Percentiles rank a stretch among this genome's conserved stretches.
These are phyloP conservation scores for Alternaria incomplexa DNA, from an alignment of 2,329 filamentous ascomycete genomes.

Conservation along the genomic window DNA sequence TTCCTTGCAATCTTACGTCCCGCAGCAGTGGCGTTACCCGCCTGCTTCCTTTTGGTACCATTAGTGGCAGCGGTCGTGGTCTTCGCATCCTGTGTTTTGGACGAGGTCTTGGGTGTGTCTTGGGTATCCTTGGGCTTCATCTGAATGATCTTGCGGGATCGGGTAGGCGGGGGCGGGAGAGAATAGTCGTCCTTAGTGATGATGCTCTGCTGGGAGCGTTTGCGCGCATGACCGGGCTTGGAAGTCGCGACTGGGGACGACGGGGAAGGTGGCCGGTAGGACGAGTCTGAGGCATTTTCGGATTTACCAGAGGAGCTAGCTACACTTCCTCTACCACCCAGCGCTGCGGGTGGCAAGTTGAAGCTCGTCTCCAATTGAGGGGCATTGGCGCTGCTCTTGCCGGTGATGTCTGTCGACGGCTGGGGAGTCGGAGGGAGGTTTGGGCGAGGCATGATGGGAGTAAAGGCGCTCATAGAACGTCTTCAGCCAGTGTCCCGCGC, in stretches of 20 bases:
- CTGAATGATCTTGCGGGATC: slow-evolving; percentile 95
- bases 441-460: slow-evolving; percentile 66
- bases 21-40: slow-evolving; percentile 72
- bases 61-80: slow-evolving; percentile 28
- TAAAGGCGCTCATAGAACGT: slow-evolving; percentile 23
- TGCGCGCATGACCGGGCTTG: slow-evolving; percentile 40
- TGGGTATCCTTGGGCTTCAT: slow-evolving; percentile 73
- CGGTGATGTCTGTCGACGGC: slow-evolving; percentile 79
- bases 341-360: slow-evolving; percentile 77
- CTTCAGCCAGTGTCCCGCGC: slow-evolving; percentile 13
- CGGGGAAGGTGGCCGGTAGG: slow-evolving; percentile 57
- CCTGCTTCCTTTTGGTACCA: slow-evolving; percentile 75
- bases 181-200: slow-evolving; percentile 71
- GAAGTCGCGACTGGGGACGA: slow-evolving; percentile 42
- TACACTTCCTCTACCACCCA: slow-evolving; percentile 56
- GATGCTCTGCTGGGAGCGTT: slow-evolving; percentile 42
- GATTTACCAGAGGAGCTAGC: slow-evolving; percentile 55
- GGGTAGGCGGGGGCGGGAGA: slow-evolving; percentile 88
- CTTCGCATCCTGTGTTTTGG: slow-evolving; percentile 29
- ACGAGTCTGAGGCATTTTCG: slow-evolving; percentile 58
- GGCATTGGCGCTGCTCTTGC: slow-evolving; percentile 69
- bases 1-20: slow-evolving; percentile 95
- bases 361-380: slow-evolving; percentile 71
- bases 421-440: slow-evolving; percentile 76
- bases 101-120: slow-evolving; percentile 28